Base-by-base conservation (phyloP, 805 yeast species). In the Starmerella kuoi region DNA sequence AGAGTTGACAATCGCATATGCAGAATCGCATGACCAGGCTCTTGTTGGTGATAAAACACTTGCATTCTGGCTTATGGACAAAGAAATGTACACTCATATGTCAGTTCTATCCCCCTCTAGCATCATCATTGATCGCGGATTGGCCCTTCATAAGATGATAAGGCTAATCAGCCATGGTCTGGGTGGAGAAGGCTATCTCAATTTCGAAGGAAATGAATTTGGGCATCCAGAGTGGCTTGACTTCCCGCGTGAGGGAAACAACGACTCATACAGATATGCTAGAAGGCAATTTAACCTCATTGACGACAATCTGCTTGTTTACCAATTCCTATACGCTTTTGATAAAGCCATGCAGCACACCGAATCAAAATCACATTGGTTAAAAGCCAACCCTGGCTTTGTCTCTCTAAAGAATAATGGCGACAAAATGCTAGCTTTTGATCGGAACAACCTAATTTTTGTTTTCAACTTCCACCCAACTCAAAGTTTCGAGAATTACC, bases 181-280 rank as follows among this genome's bases (percentile, higher is more conserved):
- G n/a, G 97, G 97, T 36, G 98, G 98, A 43, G 97, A 88, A 62
- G 95, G 94, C 0, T 88, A 88, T 58, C 72, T 88, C 58, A 88
- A 87, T 60, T 88, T 88, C 60, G 96, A 88, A 67, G 97, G 98
- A 44, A 88, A 88, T 57, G 98, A 88, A 63, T 88, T 91, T 65
- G 98, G 98, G 15, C 98, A 88, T 56, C 98, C 97, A 3, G 98
- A 88, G 60, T 88, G 98, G 98, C 72, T 91, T 40, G 98, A 88
- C 62, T 91, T 88, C 70, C 97, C 98, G 12, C 76, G 95, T 55
- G 79, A 51, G 23, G 95, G 95, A 27, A 91, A 88, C 62, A 71
- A 71, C 22, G 86, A 85, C 59, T 79, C 91, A 17, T 88, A 82
- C 63, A 91, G 83, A 63, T 88, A 91, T 57, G 95, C 96, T 2